A percentile compares a stretch with the other conserved stretches of the same genome.
Evolutionary conservation across 495 filamentous ascomycete genomes (phyloP).

Genomic region (Bombardia bombarda): DNA sequence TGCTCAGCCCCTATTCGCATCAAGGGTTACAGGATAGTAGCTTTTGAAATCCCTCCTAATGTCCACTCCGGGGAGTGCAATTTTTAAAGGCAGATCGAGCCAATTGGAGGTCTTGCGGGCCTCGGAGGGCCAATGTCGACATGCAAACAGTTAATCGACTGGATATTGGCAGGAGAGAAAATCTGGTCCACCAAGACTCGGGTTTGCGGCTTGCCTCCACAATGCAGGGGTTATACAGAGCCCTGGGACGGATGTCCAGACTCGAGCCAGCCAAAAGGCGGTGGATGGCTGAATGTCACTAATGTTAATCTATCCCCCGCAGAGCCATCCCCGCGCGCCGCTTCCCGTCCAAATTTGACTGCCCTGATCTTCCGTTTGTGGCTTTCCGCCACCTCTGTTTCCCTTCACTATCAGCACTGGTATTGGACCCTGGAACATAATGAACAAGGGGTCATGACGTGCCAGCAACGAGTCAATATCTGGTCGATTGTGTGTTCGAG

Average conservation of each 20-base stretch:
- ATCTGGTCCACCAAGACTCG: neutral
- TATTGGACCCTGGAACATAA: no score
- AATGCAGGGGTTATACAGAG: constrained; percentile 17
- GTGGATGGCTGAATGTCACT: constrained; percentile 10
- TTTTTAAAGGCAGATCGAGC: neutral
- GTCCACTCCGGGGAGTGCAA: neutral
- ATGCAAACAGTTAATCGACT: constrained; percentile 1
- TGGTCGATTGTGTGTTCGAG: neutral
- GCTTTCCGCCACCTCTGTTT: neutral
- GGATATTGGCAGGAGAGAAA: neutral
- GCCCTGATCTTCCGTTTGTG: constrained; percentile 1
- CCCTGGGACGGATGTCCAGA: constrained; percentile 9
- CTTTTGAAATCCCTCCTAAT: constrained; percentile 5
- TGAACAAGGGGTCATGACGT: no score
- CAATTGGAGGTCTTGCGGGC: neutral
- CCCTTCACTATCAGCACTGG: no score
- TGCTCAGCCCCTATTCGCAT: no score
- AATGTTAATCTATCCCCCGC: constrained; percentile 6
- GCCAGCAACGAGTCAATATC: no score
- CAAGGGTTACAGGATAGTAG: neutral
- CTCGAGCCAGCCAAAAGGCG: constrained; percentile 1
- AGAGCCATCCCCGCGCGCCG: constrained; percentile 2
- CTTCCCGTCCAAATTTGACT: constrained; percentile 2
- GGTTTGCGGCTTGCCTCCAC: constrained; percentile 14
- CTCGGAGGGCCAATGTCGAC: neutral